Evolutionary conservation across 2,329 filamentous ascomycete genomes (phyloP).

Genomic region (Paraconiothyrium sp.): DNA sequence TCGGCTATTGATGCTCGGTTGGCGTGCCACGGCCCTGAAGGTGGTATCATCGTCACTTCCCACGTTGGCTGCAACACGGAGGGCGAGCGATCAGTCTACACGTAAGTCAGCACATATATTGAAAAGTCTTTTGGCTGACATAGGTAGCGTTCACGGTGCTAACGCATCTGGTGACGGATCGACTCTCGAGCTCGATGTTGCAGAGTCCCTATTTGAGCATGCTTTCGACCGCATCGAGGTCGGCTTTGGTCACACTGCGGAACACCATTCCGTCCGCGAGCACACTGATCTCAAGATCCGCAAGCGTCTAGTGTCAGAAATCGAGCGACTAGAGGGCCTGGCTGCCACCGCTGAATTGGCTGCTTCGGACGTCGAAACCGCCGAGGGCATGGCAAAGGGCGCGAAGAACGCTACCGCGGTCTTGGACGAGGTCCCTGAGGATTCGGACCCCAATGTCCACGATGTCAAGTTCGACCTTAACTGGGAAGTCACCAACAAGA

Average conservation of each 20-base stretch:
- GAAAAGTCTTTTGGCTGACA: slow-evolving; percentile 9
- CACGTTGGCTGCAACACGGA: slow-evolving; percentile 49
- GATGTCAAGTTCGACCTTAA: slow-evolving; percentile 34
- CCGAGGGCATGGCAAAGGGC: slow-evolving; percentile 3
- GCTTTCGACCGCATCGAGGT: slow-evolving; percentile 43
- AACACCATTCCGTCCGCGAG: slow-evolving; percentile 41
- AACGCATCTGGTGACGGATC: slow-evolving; percentile 34
- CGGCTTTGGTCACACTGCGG: slow-evolving; percentile 43
- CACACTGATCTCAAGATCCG: slow-evolving; percentile 38
- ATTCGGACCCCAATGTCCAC: slow-evolving; percentile 30
- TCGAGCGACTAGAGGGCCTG: not conserved
- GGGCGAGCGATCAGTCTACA: slow-evolving; percentile 47
- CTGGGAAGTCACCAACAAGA: slow-evolving; percentile 34
- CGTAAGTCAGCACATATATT: slow-evolving; percentile 27
- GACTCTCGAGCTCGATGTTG: slow-evolving; percentile 36
- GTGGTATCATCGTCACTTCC: slow-evolving; percentile 49
- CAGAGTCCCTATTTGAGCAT: slow-evolving; percentile 37
- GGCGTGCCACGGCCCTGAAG: slow-evolving; percentile 33
- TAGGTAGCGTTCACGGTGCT: slow-evolving; percentile 33
- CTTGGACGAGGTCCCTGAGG: slow-evolving; percentile 26
- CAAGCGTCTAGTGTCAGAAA: slow-evolving; percentile 26
- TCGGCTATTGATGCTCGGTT: slow-evolving; percentile 38
- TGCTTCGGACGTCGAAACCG: slow-evolving; percentile 12
- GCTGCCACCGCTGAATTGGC: not conserved
- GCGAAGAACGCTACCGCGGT: slow-evolving; percentile 14